Conservation (phyloP, 73 alveolate genomes). For the Blepharisma japonicum region DNA sequence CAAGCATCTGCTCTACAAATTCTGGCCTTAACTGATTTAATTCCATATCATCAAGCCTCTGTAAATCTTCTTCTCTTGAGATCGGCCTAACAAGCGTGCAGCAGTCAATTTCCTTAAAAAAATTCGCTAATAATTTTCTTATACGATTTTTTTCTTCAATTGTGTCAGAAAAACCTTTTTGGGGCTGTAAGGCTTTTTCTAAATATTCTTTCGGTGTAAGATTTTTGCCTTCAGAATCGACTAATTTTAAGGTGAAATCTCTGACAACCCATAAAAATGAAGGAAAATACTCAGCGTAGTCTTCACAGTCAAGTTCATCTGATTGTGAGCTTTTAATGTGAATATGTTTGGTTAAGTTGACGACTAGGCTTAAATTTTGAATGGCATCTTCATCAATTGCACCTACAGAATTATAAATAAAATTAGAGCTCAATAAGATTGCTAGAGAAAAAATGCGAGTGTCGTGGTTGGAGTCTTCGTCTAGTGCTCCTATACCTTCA, state of each 20-base stretch:
- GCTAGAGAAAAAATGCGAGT: conserved; percentile 87
- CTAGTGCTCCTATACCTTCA: conserved; percentile 95
- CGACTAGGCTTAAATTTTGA: conserved; percentile 69
- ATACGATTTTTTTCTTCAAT: conserved; percentile 79
- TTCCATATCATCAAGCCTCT: conserved; percentile 74
- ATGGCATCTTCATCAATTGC: conserved; percentile 91
- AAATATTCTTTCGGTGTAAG: conserved; percentile 89
- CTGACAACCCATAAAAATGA: conserved; percentile 97
- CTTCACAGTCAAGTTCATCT: conserved; percentile 25
- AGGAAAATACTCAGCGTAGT: conserved; percentile 76
- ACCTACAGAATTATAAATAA: conserved; percentile 92
- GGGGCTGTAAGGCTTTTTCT: conserved; percentile 82
- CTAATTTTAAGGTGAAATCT: conserved; percentile 90
- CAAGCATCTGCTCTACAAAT: conserved; percentile 84
- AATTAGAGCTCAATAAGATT: conserved; percentile 75
- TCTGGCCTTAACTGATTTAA: conserved; percentile 88
- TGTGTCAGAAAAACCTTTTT: conserved; percentile 64
- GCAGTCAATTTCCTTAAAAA: conserved; percentile 93
- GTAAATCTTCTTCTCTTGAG: conserved; percentile 91
- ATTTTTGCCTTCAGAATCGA: conserved; percentile 51
- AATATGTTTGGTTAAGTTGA: conserved; percentile 88
- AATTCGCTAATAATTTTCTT: conserved; percentile 61
- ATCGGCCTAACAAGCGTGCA: conserved; percentile 93
- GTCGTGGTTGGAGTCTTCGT: conserved; percentile 86
- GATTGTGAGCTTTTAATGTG: conserved; percentile 47